phyloP scores from a whole-genome alignment of 1,284 basidiomycete species.

The Phellopilus nigrolimitatus region DNA sequence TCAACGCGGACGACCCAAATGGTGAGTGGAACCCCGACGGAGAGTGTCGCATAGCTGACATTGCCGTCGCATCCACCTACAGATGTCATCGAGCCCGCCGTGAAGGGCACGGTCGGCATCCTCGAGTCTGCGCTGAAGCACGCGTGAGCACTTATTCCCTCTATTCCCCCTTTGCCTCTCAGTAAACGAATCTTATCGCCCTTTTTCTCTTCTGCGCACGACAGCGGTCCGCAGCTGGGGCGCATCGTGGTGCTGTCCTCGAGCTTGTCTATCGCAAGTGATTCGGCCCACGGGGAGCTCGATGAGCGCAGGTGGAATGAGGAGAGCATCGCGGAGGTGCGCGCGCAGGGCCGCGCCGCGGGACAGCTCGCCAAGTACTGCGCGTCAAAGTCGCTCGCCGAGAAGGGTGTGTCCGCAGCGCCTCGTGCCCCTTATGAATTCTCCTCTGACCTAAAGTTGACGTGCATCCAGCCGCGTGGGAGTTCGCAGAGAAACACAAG shows the following conservation, averaged over 20 bases:
- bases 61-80: too few relatives aligned
- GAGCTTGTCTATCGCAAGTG: conserved; percentile 10
- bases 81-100: too few relatives aligned
- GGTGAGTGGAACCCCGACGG: too few relatives aligned
- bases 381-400: conserved; percentile 19
- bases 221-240: conserved; percentile 16
- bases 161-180: too few relatives aligned
- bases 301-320: conserved; percentile 18
- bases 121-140: too few relatives aligned
- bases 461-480: conserved; percentile 25
- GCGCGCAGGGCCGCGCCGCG: conserved; percentile 14
- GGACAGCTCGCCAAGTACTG: conserved; percentile 12
- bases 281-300: conserved; percentile 1
- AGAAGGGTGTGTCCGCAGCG: conserved; percentile 5
- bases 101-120: too few relatives aligned
- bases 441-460: background rate
- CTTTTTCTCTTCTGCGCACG: too few relatives aligned
- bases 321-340: conserved; percentile 12
- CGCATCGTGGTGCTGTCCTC: conserved; percentile 16
- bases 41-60: too few relatives aligned
- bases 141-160: too few relatives aligned
- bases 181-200: too few relatives aligned
- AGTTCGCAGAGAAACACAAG: conserved; percentile 21
- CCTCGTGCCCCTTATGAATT: background rate
- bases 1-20: too few relatives aligned